Percentiles rank a stretch among this genome's conserved stretches.
These are phyloP conservation scores for Blastobotrys apis DNA, from an alignment of 1,139 yeast genomes.

Conservation along the genomic window DNA sequence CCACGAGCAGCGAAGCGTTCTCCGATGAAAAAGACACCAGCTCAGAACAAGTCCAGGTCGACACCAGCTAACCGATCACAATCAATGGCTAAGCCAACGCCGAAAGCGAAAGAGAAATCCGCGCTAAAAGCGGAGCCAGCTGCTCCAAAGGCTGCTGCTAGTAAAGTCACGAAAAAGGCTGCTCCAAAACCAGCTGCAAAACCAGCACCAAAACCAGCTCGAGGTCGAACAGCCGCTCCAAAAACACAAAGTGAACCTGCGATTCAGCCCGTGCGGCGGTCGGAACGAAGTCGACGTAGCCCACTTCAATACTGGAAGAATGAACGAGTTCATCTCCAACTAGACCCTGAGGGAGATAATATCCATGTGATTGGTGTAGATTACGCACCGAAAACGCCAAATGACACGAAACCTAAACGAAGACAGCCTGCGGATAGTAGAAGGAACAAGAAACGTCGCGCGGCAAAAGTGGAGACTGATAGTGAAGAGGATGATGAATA, in stretches of 20 bases:
- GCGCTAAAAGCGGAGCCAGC: neutral
- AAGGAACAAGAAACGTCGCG: constrained; percentile 4
- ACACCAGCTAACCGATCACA: neutral
- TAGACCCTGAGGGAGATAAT: constrained; percentile 33
- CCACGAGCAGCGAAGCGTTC: constrained; percentile 12
- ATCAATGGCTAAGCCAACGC: constrained; percentile 1
- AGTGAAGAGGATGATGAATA: constrained; percentile 19
- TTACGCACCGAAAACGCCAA: constrained; percentile 14
- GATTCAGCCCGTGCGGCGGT: no score
- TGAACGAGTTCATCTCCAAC: constrained; percentile 59
- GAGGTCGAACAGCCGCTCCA: neutral
- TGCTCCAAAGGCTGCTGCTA: neutral
- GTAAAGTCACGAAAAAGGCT: no score
- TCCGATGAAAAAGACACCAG: no score
- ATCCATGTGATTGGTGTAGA: constrained; percentile 17
- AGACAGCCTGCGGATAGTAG: neutral
- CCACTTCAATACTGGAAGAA: constrained; percentile 86
- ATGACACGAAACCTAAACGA: constrained; percentile 2
- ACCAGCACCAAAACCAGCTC: constrained; percentile 1
- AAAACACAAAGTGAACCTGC: neutral
- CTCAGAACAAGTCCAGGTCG: no score
- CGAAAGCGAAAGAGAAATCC: constrained; percentile 15
- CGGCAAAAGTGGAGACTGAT: constrained; percentile 9
- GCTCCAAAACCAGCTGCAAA: no score
- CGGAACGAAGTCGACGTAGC: constrained; percentile 61